phyloP scores from a whole-genome alignment of 768 basidiomycete species.

The Rhodocollybia butyracea region DNA sequence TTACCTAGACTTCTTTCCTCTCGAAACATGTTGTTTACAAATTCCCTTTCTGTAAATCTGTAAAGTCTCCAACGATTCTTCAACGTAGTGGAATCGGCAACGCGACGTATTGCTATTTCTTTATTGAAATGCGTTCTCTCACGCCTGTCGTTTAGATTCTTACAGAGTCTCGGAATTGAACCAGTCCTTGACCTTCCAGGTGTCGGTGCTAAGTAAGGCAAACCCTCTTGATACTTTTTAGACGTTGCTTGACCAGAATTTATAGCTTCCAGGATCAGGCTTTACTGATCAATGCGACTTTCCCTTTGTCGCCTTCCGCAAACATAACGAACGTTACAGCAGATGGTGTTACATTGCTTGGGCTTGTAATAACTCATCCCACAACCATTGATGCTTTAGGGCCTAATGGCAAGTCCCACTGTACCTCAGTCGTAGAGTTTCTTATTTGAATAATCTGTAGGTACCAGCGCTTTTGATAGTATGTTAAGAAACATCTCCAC shows the following conservation, averaged over 20 bases:
- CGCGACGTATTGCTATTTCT: slow-evolving; percentile 3
- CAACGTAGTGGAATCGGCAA: slow-evolving; percentile 14
- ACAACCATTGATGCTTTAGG: slow-evolving; percentile 14
- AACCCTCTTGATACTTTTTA: not conserved
- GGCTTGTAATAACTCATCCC: slow-evolving; percentile 11
- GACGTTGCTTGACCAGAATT: not conserved
- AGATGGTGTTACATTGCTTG: slow-evolving; percentile 5
- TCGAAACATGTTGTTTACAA: not conserved
- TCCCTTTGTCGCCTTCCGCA: slow-evolving; percentile 8
- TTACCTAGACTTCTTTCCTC: not conserved
- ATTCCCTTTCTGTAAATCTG: not conserved
- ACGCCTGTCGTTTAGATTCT: slow-evolving; percentile 4
- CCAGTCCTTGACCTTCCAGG: slow-evolving; percentile 16
- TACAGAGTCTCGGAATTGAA: slow-evolving; percentile 12
- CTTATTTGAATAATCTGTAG: not conserved
- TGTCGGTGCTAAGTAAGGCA: slow-evolving; percentile 14
- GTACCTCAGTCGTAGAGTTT: not conserved
- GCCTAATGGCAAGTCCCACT: slow-evolving; percentile 7
- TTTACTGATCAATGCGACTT: slow-evolving; percentile 12
- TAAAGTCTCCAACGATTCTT: slow-evolving; percentile 11
- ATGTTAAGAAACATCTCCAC: slow-evolving; percentile 8
- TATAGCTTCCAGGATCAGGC: slow-evolving; percentile 16
- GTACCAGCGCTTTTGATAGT: not conserved
- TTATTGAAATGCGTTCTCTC: not conserved
- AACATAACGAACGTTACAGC: slow-evolving; percentile 12